Evolutionary conservation across 768 basidiomycete species (phyloP), one percentile per base, ranked within the genome.

Genomic region (Boletellus emodensis): DNA sequence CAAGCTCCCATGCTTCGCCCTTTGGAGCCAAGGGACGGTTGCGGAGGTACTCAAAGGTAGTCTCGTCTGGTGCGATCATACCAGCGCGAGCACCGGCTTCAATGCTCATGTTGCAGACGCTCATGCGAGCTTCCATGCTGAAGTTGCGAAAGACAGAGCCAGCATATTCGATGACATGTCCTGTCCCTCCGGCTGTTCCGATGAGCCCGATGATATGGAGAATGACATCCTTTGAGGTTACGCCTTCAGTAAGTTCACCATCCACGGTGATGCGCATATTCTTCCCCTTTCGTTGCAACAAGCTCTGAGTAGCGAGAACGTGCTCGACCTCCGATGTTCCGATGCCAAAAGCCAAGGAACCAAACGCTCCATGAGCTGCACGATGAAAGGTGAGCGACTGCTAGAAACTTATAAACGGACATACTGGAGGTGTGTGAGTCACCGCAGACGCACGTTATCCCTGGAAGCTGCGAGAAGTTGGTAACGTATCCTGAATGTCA

Each of bases 321-420:
- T 94, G 92, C 64, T 94, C 92, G 60, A 94, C 92, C 64, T 94
- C 91, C 44, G 90, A 93, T 12, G 92, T 94, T 36, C 92, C 92
- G 60, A 94, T 94, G 53, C 92, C 92, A 61, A 94, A 94, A 0
- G 92, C 92, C 54, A 94, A 78, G 41, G 92, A 91, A 41, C 92
- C 92, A 63, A 94, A 94, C 3, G 92, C 92, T 43, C 92, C 92
- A 65, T 94, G 92, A 12, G 92, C 87, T 90, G 38, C 37, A 33
- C 17, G 40, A 45, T 12, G 22, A 32, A 15, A 8, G 10, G 28
- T 62, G n/a, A 55, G 40, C 28, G 14, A 37, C 22, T 45, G 20
- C 11, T 15, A 37, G 30, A n/a, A 17, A 22, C 8, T 40, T 12
- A 53, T 28, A 38, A 30, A 46, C 4, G 46, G 38, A 73, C 85